Conservation (phyloP, 352 stramenopile species). For the Phytophthora pisi region DNA sequence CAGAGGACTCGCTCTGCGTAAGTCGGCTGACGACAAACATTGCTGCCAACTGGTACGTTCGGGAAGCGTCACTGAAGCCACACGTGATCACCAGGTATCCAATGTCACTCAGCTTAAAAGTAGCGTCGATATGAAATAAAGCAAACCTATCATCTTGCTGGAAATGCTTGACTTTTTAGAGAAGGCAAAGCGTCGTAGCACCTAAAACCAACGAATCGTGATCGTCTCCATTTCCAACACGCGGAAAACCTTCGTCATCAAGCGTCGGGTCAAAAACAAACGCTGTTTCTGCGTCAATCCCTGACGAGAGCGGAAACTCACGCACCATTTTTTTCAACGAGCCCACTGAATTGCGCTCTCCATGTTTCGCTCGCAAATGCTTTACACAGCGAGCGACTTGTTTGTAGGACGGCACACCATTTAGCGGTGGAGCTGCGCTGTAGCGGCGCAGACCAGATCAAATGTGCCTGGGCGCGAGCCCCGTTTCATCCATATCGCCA, state of each 20-base stretch:
- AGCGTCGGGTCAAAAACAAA: neutral
- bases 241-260: neutral
- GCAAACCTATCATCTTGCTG: neutral
- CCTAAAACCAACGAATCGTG: neutral
- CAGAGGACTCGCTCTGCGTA: neutral
- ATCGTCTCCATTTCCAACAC: neutral
- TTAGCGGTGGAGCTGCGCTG: neutral
- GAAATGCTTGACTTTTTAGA: neutral
- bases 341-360: neutral
- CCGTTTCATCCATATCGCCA: conserved; percentile 8
- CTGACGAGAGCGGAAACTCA: neutral
- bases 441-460: conserved; percentile 1
- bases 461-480: conserved; percentile 4
- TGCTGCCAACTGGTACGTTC: neutral
- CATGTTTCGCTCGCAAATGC: neutral
- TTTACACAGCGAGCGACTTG: conserved; percentile 10
- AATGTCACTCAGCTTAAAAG: neutral
- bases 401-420: conserved; percentile 4
- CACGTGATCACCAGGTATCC: neutral
- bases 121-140: neutral
- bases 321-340: neutral
- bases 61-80: neutral
- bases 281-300: neutral
- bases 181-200: neutral
- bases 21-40: neutral